Percentiles rank a stretch among this genome's conserved stretches.
phyloP scores from a whole-genome alignment of 108 stramenopile species.

The Discostella pseudostelligera region DNA sequence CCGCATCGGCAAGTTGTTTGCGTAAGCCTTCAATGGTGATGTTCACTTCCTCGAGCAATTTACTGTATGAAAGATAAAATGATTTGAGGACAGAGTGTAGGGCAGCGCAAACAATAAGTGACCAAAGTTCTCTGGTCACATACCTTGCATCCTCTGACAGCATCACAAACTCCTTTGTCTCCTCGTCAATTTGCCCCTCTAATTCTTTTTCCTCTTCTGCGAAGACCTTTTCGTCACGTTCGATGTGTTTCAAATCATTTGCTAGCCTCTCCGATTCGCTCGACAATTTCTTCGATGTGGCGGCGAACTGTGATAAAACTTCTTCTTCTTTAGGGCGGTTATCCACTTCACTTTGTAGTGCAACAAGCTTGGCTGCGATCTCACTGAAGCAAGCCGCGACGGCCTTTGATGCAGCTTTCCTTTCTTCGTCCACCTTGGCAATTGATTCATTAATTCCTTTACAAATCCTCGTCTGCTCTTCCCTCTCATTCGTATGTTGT shows the following conservation, averaged over 20 bases:
- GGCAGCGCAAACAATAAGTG: neutral
- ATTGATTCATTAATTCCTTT: slow-evolving; percentile 49
- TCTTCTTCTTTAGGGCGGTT: slow-evolving; percentile 44
- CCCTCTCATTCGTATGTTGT: slow-evolving; percentile 55
- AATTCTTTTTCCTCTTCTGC: slow-evolving; percentile 75
- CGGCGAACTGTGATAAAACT: slow-evolving; percentile 59
- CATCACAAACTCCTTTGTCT: slow-evolving; percentile 68
- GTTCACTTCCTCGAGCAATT: slow-evolving; percentile 58
- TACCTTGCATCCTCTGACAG: slow-evolving; percentile 53
- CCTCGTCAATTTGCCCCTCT: slow-evolving; percentile 70
- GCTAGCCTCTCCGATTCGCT: slow-evolving; percentile 71
- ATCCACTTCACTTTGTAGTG: slow-evolving; percentile 48
- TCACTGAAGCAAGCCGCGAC: slow-evolving; percentile 62
- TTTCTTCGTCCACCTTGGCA: slow-evolving; percentile 55
- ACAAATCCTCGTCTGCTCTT: slow-evolving; percentile 51
- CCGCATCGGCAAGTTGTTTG: slow-evolving; percentile 54
- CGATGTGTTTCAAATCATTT: slow-evolving; percentile 75
- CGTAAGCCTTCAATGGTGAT: slow-evolving; percentile 73
- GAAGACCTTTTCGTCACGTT: slow-evolving; percentile 76
- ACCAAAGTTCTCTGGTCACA: neutral
- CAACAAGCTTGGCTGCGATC: slow-evolving; percentile 50
- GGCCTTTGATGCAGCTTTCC: slow-evolving; percentile 43
- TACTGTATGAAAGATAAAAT: slow-evolving; percentile 16
- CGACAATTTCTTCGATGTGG: slow-evolving; percentile 66
- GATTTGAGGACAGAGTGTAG: too few species aligned